phyloP scores from a whole-genome alignment of 768 basidiomycete genomes.

The Leucocoprinus sp. region DNA sequence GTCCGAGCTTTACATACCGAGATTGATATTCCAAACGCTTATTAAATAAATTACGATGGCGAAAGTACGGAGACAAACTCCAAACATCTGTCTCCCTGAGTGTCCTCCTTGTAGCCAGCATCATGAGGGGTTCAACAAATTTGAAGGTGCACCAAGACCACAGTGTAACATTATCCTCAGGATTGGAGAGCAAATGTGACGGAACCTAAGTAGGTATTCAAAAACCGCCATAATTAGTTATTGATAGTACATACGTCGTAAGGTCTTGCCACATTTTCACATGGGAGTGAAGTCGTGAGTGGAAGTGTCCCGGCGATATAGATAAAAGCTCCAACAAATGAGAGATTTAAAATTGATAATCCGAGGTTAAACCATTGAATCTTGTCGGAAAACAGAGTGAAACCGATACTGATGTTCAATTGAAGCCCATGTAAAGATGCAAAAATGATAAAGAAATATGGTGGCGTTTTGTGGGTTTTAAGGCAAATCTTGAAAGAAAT shows the following conservation, averaged over 20 bases:
- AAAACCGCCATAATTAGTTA: not conserved
- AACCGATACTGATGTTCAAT: constrained; percentile 28
- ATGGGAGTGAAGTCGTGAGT: constrained; percentile 35
- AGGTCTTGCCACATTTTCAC: constrained; percentile 38
- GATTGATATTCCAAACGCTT: constrained; percentile 50
- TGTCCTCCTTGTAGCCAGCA: constrained; percentile 41
- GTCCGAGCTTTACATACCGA: constrained; percentile 20
- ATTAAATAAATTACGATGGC: constrained; percentile 57
- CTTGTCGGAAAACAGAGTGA: constrained; percentile 19
- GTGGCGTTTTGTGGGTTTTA: constrained; percentile 40
- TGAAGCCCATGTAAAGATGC: constrained; percentile 29
- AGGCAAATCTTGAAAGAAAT: constrained; percentile 29
- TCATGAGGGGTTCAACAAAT: constrained; percentile 56
- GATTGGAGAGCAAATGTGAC: constrained; percentile 40
- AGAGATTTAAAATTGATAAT: constrained; percentile 23
- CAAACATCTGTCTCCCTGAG: constrained; percentile 48
- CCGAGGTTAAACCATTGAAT: constrained; percentile 13
- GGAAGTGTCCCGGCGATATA: constrained; percentile 53
- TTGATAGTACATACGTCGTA: constrained; percentile 32
- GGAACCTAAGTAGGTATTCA: constrained; percentile 34
- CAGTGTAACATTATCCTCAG: constrained; percentile 56
- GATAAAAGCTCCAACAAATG: constrained; percentile 27
- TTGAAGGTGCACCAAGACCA: constrained; percentile 63
- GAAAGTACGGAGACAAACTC: constrained; percentile 59
- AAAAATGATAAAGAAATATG: constrained; percentile 40